A percentile compares a stretch with the other conserved stretches of the same genome.
phyloP scores from a whole-genome alignment of 305 asterid species.

The Ilex paraguariensis region DNA sequence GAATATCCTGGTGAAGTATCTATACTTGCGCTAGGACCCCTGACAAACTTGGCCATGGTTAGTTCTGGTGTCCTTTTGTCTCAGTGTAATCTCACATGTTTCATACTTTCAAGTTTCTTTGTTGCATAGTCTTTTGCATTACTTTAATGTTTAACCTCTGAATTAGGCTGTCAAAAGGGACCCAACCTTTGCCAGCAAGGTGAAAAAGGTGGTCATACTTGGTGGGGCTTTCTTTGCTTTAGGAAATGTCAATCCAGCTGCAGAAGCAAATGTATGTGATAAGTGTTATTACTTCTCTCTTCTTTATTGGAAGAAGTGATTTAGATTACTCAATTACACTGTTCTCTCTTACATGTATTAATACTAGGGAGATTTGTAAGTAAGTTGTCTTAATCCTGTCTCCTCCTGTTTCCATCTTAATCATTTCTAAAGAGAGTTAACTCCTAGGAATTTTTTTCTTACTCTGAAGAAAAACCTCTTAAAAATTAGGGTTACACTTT shows the following conservation, averaged over 20 bases:
- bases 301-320: background rate
- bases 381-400: no score
- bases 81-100: constrained; percentile 10
- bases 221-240: constrained; percentile 93
- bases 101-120: background rate
- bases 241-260: constrained; percentile 95
- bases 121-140: background rate
- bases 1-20: no score
- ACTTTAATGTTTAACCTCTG: constrained; percentile 9
- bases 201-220: constrained; percentile 77
- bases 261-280: constrained; percentile 85
- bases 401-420: no score
- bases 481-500: no score
- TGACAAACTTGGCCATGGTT: constrained; percentile 39
- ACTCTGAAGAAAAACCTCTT: no score
- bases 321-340: no score
- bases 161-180: constrained; percentile 86
- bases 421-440: no score
- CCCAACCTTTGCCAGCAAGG: constrained; percentile 83
- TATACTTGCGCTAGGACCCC: no score
- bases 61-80: constrained; percentile 6
- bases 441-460: no score
- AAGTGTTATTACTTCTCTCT: background rate
- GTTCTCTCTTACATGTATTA: no score
- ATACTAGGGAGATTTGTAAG: no score